Percentiles rank a stretch among this genome's conserved stretches.
These are phyloP conservation scores for Crithidia fasciculata DNA, from an alignment of 208 protist species.

Conservation along the genomic window DNA sequence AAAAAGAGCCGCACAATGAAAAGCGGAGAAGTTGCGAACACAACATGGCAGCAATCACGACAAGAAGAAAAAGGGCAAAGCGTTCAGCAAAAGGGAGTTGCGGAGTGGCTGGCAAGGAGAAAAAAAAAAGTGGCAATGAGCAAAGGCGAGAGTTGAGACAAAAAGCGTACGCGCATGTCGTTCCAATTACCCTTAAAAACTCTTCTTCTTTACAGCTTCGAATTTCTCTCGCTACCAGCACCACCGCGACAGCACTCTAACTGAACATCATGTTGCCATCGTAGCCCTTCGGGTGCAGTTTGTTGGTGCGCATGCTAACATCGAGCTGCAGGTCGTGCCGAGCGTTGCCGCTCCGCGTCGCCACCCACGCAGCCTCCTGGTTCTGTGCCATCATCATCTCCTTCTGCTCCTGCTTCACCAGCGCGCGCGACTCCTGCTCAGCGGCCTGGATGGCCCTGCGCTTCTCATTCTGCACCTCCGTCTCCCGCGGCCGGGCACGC, in stretches of 20 bases:
- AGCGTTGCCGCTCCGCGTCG: constrained; percentile 48
- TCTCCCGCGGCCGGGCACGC: constrained; percentile 62
- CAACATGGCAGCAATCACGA: background rate
- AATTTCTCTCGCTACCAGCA: background rate
- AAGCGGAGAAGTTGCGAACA: too few species aligned
- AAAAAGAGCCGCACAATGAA: too few species aligned
- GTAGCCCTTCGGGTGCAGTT: constrained; percentile 91
- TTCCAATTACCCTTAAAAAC: too few species aligned
- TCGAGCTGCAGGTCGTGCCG: constrained; percentile 64
- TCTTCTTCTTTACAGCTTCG: background rate
- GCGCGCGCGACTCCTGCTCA: constrained; percentile 60
- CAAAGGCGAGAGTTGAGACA: too few species aligned
- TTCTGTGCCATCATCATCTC: constrained; percentile 62
- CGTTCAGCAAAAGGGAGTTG: too few species aligned
- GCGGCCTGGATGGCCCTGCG: constrained; percentile 63
- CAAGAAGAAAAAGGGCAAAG: background rate
- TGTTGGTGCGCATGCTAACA: constrained; percentile 79
- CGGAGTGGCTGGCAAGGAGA: background rate
- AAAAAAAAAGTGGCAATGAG: constrained; percentile 1
- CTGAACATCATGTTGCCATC: constrained; percentile 80
- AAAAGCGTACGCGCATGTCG: too few species aligned
- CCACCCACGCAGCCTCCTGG: constrained; percentile 44
- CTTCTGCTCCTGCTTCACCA: constrained; percentile 67
- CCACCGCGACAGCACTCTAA: constrained; percentile 19
- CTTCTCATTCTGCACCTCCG: constrained; percentile 55